phyloP scores from a whole-genome alignment of 257 asterid genomes.

The Solanum tarijense region DNA sequence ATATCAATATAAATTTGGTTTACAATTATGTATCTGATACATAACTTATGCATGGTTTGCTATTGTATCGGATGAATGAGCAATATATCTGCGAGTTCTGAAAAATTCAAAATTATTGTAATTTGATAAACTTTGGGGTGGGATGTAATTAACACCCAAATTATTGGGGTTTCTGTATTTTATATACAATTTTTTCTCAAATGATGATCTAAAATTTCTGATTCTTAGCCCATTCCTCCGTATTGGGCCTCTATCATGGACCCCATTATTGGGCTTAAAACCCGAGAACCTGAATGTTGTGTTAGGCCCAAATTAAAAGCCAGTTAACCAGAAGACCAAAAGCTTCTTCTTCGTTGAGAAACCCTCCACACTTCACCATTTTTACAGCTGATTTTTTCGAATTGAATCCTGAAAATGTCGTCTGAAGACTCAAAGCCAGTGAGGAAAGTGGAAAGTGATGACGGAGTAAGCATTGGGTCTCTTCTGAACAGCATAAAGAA shows the following conservation, averaged over 20 bases:
- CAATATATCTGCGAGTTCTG: too few species aligned
- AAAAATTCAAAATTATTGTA: background rate
- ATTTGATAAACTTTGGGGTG: too few species aligned
- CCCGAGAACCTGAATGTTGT: background rate
- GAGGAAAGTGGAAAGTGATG: conserved; percentile 36
- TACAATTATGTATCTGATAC: too few species aligned
- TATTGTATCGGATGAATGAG: background rate
- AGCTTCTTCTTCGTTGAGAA: background rate
- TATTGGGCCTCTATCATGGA: background rate
- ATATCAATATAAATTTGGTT: too few species aligned
- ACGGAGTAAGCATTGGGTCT: conserved; percentile 19
- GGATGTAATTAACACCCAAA: background rate
- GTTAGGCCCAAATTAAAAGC: background rate
- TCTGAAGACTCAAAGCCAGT: conserved; percentile 12
- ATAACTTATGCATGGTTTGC: too few species aligned
- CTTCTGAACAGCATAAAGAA: conserved; percentile 18
- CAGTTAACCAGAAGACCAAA: background rate
- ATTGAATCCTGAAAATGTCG: conserved; percentile 12
- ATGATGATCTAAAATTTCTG: too few species aligned
- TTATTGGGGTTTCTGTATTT: background rate
- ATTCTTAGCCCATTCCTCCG: background rate
- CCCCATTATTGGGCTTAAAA: background rate
- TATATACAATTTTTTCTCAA: too few species aligned
- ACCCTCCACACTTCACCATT: background rate
- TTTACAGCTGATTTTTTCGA: background rate